Base-by-base conservation (phyloP, 495 filamentous ascomycete genomes). In the Penicillium samsonianum region DNA sequence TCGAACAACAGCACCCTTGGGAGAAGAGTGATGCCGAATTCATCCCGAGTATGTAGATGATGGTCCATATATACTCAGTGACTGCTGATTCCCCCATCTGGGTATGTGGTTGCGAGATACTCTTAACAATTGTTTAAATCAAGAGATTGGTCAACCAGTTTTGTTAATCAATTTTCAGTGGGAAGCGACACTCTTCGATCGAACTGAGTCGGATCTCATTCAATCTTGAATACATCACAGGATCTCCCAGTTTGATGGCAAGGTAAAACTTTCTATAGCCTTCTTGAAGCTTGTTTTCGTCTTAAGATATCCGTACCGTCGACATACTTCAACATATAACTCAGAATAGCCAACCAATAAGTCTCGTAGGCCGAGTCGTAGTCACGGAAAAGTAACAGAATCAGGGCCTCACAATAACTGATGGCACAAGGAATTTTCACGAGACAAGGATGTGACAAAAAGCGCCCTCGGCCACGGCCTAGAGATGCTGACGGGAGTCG, bases 1-100 rank as follows among this genome's bases (percentile, higher is more conserved):
- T 79, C 16, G 79, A 79, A 49, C 50, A 66, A 26, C 65, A 63
- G 10, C 68, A 71, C 64, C 79, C 78, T 3, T 80, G 77, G 72
- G 63, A 75, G 50, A 55, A 76, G 60, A 76, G 77, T 55, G 66
- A 80, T 63, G 65, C 69, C 7, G 37, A 54, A 1, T 11, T 40
- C 17, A 30, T 60, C 12, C 33, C 14, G 14, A 42, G 17, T 9
- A 4, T 42, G 19, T 42, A 35, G 31, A 35, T 35, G 16, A 37
- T 7, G 5, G 14, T 37, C 14, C 33, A 2, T 37, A 37, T n/a
- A 37, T 16, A 35, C 14, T 37, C 33, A 5, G 7, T 6, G 33
- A n/a, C 14, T 6, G 14, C 5, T 37, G 14, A 16, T 7, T n/a
- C 6, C 14, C 5, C 14, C 5, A 37, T 37, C 33, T 37, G 14